These are phyloP conservation scores for Ustilago loliicola DNA, from an alignment of 1,284 basidiomycete species.

Conservation along the genomic window DNA sequence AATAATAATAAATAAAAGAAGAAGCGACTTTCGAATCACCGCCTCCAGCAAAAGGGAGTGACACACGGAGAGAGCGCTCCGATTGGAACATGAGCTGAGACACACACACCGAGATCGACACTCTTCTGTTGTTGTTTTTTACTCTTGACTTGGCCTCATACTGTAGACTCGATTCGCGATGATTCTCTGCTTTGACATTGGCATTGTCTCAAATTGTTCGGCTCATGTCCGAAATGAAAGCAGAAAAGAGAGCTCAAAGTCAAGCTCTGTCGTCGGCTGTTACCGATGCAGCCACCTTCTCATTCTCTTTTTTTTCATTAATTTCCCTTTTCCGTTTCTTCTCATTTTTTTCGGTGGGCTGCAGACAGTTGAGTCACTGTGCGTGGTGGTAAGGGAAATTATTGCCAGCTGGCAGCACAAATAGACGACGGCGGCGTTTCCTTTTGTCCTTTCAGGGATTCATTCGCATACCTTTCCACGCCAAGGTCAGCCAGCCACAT, in stretches of 20 bases:
- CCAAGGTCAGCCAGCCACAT: slow-evolving; percentile 8
- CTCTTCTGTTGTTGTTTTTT: too few relatives aligned
- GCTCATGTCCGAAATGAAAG: slow-evolving; percentile 6
- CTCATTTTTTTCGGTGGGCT: neutral
- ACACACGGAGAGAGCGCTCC: neutral
- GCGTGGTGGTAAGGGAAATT: neutral
- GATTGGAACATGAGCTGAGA: neutral
- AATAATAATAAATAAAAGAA: neutral
- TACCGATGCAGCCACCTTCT: neutral
- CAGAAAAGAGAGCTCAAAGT: neutral
- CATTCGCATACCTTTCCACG: neutral
- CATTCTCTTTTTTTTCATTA: neutral
- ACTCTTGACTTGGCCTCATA: neutral
- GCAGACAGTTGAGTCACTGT: slow-evolving; percentile 6
- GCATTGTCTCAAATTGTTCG: neutral
- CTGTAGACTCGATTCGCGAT: neutral
- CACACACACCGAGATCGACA: neutral
- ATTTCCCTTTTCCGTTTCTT: neutral
- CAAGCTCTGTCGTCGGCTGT: neutral
- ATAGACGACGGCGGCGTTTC: too few relatives aligned
- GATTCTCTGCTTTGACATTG: neutral
- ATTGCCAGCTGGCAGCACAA: slow-evolving; percentile 7
- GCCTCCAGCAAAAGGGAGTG: neutral
- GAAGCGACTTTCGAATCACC: slow-evolving; percentile 5
- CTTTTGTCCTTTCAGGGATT: neutral